phyloP scores from a whole-genome alignment of 106 monocot genomes.

The Dendrobium catenatum region DNA sequence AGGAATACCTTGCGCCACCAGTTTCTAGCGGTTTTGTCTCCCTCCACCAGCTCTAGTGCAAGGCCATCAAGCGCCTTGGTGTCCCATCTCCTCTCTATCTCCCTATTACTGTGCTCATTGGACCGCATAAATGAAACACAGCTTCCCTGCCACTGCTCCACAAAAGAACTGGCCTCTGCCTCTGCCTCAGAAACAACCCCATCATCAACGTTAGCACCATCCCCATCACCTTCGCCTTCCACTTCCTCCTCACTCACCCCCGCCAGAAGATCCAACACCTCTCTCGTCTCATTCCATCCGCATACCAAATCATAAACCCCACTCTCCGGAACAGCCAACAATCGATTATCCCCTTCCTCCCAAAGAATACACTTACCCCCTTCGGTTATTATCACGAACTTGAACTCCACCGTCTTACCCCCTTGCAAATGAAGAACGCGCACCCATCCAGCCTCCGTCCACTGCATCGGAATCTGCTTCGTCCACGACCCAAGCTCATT shows the following conservation, averaged over 20 bases:
- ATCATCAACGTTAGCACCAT: background rate
- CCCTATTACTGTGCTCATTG: slow-evolving; percentile 51
- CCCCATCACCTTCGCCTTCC: slow-evolving; percentile 7
- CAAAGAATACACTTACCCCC: slow-evolving; percentile 35
- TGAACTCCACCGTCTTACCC: slow-evolving; percentile 44
- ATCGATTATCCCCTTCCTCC: slow-evolving; percentile 77
- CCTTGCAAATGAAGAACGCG: slow-evolving; percentile 31
- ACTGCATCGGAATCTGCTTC: slow-evolving; percentile 46
- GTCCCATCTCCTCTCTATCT: slow-evolving; percentile 53
- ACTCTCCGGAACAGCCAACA: slow-evolving; percentile 37
- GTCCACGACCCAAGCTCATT: slow-evolving; percentile 74
- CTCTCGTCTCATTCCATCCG: slow-evolving; percentile 56
- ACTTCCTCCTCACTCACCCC: slow-evolving; percentile 9
- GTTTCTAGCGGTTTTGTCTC: slow-evolving; percentile 57
- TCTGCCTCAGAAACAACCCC: slow-evolving; percentile 13
- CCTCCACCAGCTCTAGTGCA: slow-evolving; percentile 61
- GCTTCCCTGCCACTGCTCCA: slow-evolving; percentile 77
- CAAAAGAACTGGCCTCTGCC: slow-evolving; percentile 38
- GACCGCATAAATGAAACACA: slow-evolving; percentile 54
- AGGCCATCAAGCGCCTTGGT: slow-evolving; percentile 57
- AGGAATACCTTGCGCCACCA: slow-evolving; percentile 82
- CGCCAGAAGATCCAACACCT: slow-evolving; percentile 30
- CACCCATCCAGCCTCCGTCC: slow-evolving; percentile 71
- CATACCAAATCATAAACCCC: slow-evolving; percentile 61
- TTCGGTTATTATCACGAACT: slow-evolving; percentile 47